Base-by-base conservation (phyloP, 139 green algal species). In the Chlorella sorokiniana region DNA sequence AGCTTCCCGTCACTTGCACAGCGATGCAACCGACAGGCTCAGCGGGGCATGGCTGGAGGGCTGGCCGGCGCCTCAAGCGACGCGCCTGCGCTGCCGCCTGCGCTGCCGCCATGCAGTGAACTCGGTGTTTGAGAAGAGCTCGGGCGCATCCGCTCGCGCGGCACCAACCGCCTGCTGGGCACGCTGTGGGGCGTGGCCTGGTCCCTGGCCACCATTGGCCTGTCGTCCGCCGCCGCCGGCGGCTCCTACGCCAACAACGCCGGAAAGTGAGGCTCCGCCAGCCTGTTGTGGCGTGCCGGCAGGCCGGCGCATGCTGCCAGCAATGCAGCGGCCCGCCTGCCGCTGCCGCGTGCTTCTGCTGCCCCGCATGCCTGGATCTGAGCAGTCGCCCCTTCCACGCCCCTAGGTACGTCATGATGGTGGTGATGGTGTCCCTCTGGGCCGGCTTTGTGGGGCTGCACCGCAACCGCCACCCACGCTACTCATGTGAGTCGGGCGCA, bases 81-180 rank as follows among this genome's bases (percentile, higher is more conserved):
- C 6, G 35, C 25, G 8, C 29, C 33, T 71, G 64, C 64, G 25
- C 20, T 31, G 16, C 37, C 37, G 4, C 40, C 40, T 23, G 3
- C 42, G 27, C 69, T 40, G 2, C 14, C 29, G 18, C 4, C 22
- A 27, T 42, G 69, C 69, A 76, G 69, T 76, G 22, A 76, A 41
- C 42, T 56, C 41, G 44, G 69, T 40, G n/a, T 76, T 59, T 41
- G 42, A 76, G 40, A 38, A 59, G 42, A 52, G 29, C 45, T 31
- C 35, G 42, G 69, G 4, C 41, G 29, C 10, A n/a, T 59, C 35
- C 5, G 27, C 27, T 16, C 18, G 35, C 41, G 42, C 11, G 41
- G 42, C 41, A 8, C 45, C 41, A 76, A 76, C n/a, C 69, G 69
- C 27, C 29, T 76, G 33, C 41, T 76, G 29, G 69, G 69, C 41